A percentile compares a stretch with the other conserved stretches of the same genome.
phyloP scores from a whole-genome alignment of 2,329 filamentous ascomycete genomes.

The Alternaria angustiovoidea region DNA sequence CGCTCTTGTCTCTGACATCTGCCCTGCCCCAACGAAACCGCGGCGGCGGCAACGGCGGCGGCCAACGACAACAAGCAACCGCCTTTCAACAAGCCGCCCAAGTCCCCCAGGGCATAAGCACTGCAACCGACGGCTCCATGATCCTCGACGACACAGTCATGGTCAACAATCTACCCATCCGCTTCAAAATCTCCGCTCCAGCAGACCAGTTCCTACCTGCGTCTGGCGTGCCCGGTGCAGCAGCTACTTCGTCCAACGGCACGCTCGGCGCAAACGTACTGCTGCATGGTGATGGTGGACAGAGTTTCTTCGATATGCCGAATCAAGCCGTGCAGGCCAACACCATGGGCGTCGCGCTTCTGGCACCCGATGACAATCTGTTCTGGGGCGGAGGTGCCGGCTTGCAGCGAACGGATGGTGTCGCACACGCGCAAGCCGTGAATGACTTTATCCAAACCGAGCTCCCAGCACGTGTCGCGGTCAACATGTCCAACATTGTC shows the following conservation, averaged over 20 bases:
- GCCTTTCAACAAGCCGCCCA: slow-evolving; percentile 47
- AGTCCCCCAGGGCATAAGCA: slow-evolving; percentile 46
- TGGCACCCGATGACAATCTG: slow-evolving; percentile 62
- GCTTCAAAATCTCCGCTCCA: slow-evolving; percentile 65
- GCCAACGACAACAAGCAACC: slow-evolving; percentile 25
- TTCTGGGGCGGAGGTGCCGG: slow-evolving; percentile 67
- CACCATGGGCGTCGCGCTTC: slow-evolving; percentile 62
- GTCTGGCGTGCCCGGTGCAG: slow-evolving; percentile 60
- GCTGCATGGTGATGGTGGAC: slow-evolving; percentile 67
- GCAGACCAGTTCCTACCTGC: slow-evolving; percentile 61
- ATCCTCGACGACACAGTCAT: slow-evolving; percentile 64
- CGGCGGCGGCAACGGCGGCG: slow-evolving; percentile 7
- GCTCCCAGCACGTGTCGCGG: slow-evolving; percentile 63
- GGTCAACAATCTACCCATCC: slow-evolving; percentile 64
- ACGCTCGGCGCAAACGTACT: slow-evolving; percentile 62
- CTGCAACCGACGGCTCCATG: slow-evolving; percentile 62
- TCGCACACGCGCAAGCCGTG: slow-evolving; percentile 64
- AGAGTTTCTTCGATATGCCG: slow-evolving; percentile 67
- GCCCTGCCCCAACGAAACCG: slow-evolving; percentile 38
- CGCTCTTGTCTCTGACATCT: slow-evolving; percentile 31
- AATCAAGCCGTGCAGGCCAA: slow-evolving; percentile 62
- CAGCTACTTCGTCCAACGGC: slow-evolving; percentile 44
- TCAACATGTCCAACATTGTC: slow-evolving; percentile 61
- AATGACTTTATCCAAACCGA: slow-evolving; percentile 60
- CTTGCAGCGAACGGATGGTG: slow-evolving; percentile 63